Conservation (phyloP, 2,329 filamentous ascomycete genomes). For the Cercospora sp. region DNA sequence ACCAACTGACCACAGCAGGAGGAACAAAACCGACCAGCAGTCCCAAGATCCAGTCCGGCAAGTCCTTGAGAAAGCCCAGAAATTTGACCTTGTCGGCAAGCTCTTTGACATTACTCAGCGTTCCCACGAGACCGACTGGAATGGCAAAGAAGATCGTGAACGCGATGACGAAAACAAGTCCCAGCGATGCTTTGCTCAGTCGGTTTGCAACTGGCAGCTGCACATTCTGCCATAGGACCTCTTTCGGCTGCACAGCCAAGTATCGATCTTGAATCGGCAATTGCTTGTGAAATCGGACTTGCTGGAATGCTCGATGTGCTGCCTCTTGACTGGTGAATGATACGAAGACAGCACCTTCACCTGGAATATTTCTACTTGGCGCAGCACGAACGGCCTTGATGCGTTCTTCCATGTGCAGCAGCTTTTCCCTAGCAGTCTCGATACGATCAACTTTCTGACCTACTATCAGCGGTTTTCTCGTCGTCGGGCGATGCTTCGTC, state of each 20-base stretch:
- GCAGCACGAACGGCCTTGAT: constrained; percentile 63
- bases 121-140: constrained; percentile 38
- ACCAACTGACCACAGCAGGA: constrained; percentile 37
- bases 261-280: constrained; percentile 44
- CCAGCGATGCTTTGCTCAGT: constrained; percentile 35
- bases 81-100: constrained; percentile 34
- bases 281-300: constrained; percentile 35
- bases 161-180: constrained; percentile 36
- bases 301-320: constrained; percentile 80
- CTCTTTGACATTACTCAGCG: constrained; percentile 38
- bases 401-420: constrained; percentile 70
- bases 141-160: constrained; percentile 43
- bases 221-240: constrained; percentile 51
- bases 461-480: constrained; percentile 67
- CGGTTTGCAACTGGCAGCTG: constrained; percentile 38
- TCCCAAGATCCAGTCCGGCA: constrained; percentile 35
- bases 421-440: constrained; percentile 74
- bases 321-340: constrained; percentile 80
- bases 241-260: constrained; percentile 47
- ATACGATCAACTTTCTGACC: constrained; percentile 91
- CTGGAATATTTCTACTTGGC: constrained; percentile 56
- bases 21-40: constrained; percentile 38
- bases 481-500: constrained; percentile 58
- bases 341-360: constrained; percentile 77
- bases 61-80: constrained; percentile 35